Base-by-base conservation (phyloP, 345 rosid genomes). In the Heritiera littoralis region DNA sequence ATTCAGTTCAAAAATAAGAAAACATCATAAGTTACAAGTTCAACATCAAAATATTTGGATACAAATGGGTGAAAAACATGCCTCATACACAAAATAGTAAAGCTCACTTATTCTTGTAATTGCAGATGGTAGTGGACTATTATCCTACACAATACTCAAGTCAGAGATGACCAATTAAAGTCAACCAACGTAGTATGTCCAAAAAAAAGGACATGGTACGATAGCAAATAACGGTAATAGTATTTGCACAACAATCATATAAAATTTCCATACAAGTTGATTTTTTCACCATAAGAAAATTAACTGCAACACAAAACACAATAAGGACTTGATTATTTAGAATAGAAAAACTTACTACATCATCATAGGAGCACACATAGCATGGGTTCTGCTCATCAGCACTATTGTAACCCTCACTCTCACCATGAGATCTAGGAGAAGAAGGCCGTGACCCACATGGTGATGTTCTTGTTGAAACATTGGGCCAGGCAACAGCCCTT, bases 381-480 rank as follows among this genome's bases (percentile, higher is more conserved):
- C 92, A 69, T 51, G 98, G 88, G 78, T 83, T 89, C 85, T 93
- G 93, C 87, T 97, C 99, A 92, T 96, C 99, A 43, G 98, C 95
- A 82, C 99, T 97, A 80, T 97, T 97, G 74, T 97, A 97, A 58
- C 99, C 99, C 83, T 96, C 99, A 74, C 77, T 86, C 75, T 96
- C 98, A 85, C 81, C 89, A 71, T 86, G 98, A 76, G 99, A 93
- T 86, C 97, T 89, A 65, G 99, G 99, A 81, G 99, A 94, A 67
- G 98, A 97, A 77, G 99, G 99, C 60, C 90, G 89, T 48, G 99
- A 92, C 10, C 87, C 93, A 82, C 98, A 80, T 35, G 98, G 95
- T 0, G 98, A 96, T 66, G 90, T 83, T 86, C 97, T 93, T 17
- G 90, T 79, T 20, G 95, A 88, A 85, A 89, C 91, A 82, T 84